These are phyloP conservation scores for Sarcodon sp. DNA, from an alignment of 768 basidiomycete species.

Conservation along the genomic window DNA sequence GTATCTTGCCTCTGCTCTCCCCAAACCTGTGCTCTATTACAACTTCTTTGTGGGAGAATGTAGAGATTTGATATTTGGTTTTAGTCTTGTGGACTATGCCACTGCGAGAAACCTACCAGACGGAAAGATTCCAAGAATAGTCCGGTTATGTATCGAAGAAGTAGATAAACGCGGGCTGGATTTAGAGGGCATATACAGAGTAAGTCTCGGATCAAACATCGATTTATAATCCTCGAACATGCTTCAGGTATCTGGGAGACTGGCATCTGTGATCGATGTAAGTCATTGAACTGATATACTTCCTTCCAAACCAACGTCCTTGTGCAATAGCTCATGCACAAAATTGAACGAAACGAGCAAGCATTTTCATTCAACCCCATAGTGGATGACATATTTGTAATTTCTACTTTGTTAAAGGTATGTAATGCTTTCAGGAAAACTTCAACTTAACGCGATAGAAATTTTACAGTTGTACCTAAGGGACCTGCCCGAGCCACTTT, in stretches of 20 bases:
- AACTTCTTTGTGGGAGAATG: constrained; percentile 77
- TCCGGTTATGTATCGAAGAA: constrained; percentile 70
- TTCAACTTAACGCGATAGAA: not conserved
- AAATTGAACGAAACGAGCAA: constrained; percentile 74
- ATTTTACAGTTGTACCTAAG: constrained; percentile 56
- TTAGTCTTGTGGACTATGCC: constrained; percentile 81
- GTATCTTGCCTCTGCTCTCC: constrained; percentile 50
- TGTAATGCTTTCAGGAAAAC: constrained; percentile 6
- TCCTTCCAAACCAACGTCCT: not conserved
- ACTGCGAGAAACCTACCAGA: constrained; percentile 58
- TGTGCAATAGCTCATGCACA: constrained; percentile 56
- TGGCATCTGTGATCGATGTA: constrained; percentile 76
- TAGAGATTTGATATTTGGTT: constrained; percentile 80
- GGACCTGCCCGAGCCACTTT: constrained; percentile 83
- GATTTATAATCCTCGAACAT: not conserved
- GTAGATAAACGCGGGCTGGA: constrained; percentile 72
- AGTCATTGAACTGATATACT: constrained; percentile 9
- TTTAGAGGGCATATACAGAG: constrained; percentile 72
- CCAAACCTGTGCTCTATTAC: constrained; percentile 63
- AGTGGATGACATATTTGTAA: constrained; percentile 70
- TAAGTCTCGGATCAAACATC: constrained; percentile 17
- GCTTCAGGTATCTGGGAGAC: constrained; percentile 66
- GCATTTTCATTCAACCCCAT: constrained; percentile 60
- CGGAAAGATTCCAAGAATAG: constrained; percentile 65
- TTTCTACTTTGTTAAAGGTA: constrained; percentile 80